Percentiles rank a stretch among this genome's conserved stretches.
These are phyloP conservation scores for Orbilia blumenaviensis DNA, from an alignment of 2,329 filamentous ascomycete genomes.

Conservation along the genomic window DNA sequence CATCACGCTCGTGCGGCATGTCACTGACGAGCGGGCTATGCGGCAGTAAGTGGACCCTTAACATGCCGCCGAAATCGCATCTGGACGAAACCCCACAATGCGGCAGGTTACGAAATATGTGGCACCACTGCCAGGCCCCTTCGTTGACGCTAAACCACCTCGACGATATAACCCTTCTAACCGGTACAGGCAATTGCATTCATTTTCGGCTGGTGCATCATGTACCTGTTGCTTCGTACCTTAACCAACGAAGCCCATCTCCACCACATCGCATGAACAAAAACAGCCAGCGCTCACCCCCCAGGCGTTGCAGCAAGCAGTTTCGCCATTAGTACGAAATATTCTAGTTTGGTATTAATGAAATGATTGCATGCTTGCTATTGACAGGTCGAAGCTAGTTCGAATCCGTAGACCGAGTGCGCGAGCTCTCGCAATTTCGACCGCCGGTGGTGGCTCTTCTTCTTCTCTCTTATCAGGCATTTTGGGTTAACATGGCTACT, in stretches of 20 bases:
- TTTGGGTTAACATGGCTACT: neutral
- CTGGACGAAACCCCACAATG: constrained; percentile 30
- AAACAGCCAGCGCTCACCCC: constrained; percentile 8
- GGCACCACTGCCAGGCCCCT: constrained; percentile 32
- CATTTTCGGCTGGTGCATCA: constrained; percentile 41
- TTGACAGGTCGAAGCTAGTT: constrained; percentile 40
- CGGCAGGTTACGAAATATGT: constrained; percentile 22
- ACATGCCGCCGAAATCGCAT: constrained; percentile 31
- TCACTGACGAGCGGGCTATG: neutral
- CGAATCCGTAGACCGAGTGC: constrained; percentile 30
- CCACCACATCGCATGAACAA: constrained; percentile 48
- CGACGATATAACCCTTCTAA: constrained; percentile 5
- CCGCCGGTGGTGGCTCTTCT: no score
- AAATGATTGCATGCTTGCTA: neutral
- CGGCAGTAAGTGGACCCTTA: neutral
- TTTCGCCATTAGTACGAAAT: constrained; percentile 17
- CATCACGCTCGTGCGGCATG: neutral
- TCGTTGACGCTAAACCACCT: neutral
- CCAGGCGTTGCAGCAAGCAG: neutral
- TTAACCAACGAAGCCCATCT: constrained; percentile 14
- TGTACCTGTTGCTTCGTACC: constrained; percentile 10
- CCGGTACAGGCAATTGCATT: constrained; percentile 43
- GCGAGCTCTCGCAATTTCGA: constrained; percentile 43
- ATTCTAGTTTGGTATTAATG: neutral
- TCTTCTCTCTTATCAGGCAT: neutral